Base-by-base conservation (phyloP, 768 basidiomycete species). In the Pleurotus eryngii region DNA sequence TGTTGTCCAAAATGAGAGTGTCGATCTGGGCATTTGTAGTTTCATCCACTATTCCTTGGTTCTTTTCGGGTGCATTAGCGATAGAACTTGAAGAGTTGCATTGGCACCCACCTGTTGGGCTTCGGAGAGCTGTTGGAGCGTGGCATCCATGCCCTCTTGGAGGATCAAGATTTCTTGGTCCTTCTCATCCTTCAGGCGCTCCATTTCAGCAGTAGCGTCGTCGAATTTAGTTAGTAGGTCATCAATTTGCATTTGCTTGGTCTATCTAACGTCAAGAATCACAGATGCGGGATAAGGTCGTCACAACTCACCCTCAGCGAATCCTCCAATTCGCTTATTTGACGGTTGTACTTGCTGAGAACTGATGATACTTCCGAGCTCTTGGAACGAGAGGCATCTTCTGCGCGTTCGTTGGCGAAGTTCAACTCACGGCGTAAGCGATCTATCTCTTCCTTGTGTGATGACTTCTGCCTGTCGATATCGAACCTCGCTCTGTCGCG, bases 1-100 rank as follows among this genome's bases (percentile, higher is more conserved):
- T 85, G 69, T 96, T 90, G 67, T 99, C 97, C 55, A 99, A 78
- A 60, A 99, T 95, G 64, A 99, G 81, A 2, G 87, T 96, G 69
- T 98, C 96, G 64, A 99, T 95, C 70, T 98, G 94, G n/a, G 93
- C 90, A 67, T 92, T 92, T 59, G 92, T 94, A 0, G 95, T 93
- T 62, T 92, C 89, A 64, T 94, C 93, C 22, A 85, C 82, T 35
- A 95, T 75, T 49, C 88, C 89, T 74, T 92, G 90, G 59, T 78
- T 87, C 94, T 96, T 63, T 14, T 45, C 48, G 58, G 49, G 39
- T 20, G 38, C 24, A 46, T 30, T 49, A 57, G 54, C 50, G 24
- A 48, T 24, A 24, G 6, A 8, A 38, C 14, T 11, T 20, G 15
- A 59, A 30, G 40, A 27, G 48, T 60, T 18, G 62, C 51, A 8